Base-by-base conservation (phyloP, 306 rosid genomes). In the Pterocarpus santalinus region DNA sequence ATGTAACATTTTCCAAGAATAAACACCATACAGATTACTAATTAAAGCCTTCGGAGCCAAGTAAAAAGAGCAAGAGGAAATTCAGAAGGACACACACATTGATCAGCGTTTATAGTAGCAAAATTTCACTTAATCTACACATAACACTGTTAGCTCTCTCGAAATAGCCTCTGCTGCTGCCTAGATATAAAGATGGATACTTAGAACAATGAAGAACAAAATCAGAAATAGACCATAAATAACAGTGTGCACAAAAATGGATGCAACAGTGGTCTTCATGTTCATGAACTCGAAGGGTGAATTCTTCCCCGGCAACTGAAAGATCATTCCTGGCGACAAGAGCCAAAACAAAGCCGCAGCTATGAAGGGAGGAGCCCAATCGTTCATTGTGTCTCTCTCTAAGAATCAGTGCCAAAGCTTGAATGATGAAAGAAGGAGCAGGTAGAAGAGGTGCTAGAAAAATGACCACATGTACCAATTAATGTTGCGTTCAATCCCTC, bases 281-380 rank as follows among this genome's bases (percentile, higher is more conserved):
- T 80, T 89, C 98, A 95, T 88, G 4, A 95, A 86, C 73, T 87
- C 89, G 1, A 95, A 72, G 0, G 97, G 98, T 1, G 78, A 34
- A 66, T 86, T 86, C 83, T 88, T 91, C 1, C 97, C 98, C 0
- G 99, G 97, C 92, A 95, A 84, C 73, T 95, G 98, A 82, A 95
- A 91, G 41, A 95, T 68, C 90, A 91, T 63, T 72, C 98, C 99
- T 4, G 98, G 99, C 2, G 89, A 83, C 77, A 95, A 65, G 67
- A 93, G 87, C 49, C 98, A 95, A 58, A 95, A 93, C 65, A 93
- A 76, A 22, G 92, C 91, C 0, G 97, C 83, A 2, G 98, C 98
- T 49, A 93, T 95, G 32, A 95, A 87, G 0, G 94, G 97, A 83
- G 90, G 89, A 28, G 93, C 99, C 94, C 93, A 95, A 72, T 95